phyloP scores from a whole-genome alignment of 148 eudicot species.

The Vaccinium vitisidaea region DNA sequence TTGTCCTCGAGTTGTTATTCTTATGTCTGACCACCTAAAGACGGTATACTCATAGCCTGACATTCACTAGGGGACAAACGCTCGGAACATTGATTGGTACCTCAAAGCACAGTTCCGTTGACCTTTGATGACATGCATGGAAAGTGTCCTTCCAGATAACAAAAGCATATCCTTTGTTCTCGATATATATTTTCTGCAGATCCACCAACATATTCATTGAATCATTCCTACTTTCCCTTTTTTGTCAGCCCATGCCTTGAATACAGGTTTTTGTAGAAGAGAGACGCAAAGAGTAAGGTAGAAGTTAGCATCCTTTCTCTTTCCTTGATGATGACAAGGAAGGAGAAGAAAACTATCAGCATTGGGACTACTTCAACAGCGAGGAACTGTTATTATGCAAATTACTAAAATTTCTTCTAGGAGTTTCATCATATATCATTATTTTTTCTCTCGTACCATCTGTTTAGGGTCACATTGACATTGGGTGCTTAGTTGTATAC shows the following conservation, averaged over 20 bases:
- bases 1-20: neutral
- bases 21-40: conserved; percentile 1
- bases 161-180: neutral
- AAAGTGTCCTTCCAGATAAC: neutral
- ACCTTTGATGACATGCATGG: neutral
- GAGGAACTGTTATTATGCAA: neutral
- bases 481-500: neutral
- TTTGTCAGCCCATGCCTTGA: neutral
- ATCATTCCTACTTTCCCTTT: neutral
- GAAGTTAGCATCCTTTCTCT: neutral
- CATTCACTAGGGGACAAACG: neutral
- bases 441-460: neutral
- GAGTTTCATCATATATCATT: neutral
- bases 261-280: neutral
- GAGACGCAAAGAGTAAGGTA: neutral
- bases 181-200: neutral
- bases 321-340: neutral
- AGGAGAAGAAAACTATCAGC: neutral
- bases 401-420: conserved; percentile 3
- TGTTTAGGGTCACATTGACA: neutral
- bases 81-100: neutral
- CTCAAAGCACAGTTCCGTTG: neutral
- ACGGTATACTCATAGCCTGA: neutral
- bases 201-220: neutral
- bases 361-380: conserved; percentile 3